phyloP scores from a whole-genome alignment of 305 asterid species.

The Plantago lanceolata region DNA sequence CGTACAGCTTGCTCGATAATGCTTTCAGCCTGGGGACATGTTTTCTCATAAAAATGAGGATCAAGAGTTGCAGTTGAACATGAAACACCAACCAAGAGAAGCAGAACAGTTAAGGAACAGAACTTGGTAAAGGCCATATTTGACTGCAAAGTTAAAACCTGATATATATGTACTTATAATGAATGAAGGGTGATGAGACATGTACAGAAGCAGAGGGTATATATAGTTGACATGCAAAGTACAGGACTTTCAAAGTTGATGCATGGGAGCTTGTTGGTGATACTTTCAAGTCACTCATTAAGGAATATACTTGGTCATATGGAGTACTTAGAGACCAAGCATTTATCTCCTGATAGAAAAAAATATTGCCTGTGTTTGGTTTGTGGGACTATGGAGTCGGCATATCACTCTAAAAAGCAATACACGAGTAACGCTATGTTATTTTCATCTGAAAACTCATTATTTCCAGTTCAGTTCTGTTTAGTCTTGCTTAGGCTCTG shows the following conservation, averaged over 20 bases:
- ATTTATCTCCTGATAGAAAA: constrained; percentile 16
- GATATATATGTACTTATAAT: neutral
- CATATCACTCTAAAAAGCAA: too few relatives aligned
- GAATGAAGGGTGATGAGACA: constrained; percentile 4
- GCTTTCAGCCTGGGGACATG: constrained; percentile 66
- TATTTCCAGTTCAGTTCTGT: too few relatives aligned
- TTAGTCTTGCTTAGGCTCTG: too few relatives aligned
- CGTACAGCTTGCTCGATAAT: constrained; percentile 46
- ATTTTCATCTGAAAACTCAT: too few relatives aligned
- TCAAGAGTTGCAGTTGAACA: constrained; percentile 46
- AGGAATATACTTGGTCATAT: constrained; percentile 16
- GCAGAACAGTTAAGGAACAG: constrained; percentile 24
- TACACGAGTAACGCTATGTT: too few relatives aligned
- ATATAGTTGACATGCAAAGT: constrained; percentile 27
- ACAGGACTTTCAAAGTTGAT: constrained; percentile 23
- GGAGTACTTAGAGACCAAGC: constrained; percentile 56
- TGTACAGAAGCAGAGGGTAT: constrained; percentile 25
- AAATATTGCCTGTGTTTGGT: neutral
- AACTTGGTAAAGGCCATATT: constrained; percentile 25
- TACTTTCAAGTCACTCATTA: constrained; percentile 60
- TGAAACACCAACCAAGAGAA: constrained; percentile 28
- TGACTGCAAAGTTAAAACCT: neutral
- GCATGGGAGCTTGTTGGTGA: constrained; percentile 25
- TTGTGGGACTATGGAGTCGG: too few relatives aligned
- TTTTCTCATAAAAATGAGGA: constrained; percentile 46